phyloP scores from a whole-genome alignment of 1,284 basidiomycete species.

The Tilletia horrida region DNA sequence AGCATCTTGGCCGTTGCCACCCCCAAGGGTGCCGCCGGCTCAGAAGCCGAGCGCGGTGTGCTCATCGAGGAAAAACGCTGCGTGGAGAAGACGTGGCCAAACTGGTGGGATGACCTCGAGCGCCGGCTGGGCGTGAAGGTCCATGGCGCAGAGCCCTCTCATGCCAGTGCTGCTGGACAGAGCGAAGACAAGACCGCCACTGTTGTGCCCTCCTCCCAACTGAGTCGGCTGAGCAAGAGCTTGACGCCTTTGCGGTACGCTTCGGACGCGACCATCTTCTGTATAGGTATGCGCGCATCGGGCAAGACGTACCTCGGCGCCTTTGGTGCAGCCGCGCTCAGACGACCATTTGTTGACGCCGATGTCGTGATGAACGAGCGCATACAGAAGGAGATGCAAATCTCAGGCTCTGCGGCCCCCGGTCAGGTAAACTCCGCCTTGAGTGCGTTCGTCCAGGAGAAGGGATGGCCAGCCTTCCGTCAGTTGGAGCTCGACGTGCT shows the following conservation, averaged over 20 bases:
- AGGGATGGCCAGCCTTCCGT: constrained; percentile 77
- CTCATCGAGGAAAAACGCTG: constrained; percentile 93
- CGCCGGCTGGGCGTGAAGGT: constrained; percentile 92
- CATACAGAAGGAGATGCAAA: not conserved
- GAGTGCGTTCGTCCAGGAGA: constrained; percentile 71
- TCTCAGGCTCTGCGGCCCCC: not conserved
- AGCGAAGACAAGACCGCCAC: constrained; percentile 15
- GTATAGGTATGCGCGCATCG: constrained; percentile 95
- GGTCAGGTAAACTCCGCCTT: constrained; percentile 60
- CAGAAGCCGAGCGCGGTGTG: constrained; percentile 59
- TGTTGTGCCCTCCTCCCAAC: constrained; percentile 21
- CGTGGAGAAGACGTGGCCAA: constrained; percentile 99
- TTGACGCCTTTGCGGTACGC: constrained; percentile 52
- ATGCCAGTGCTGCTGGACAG: constrained; percentile 18
- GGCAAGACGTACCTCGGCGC: constrained; percentile 88
- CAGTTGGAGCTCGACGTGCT: constrained; percentile 56
- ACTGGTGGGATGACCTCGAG: constrained; percentile 98
- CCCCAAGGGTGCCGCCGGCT: constrained; percentile 57
- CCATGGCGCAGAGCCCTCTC: constrained; percentile 63
- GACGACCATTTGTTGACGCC: constrained; percentile 80
- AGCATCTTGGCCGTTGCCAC: constrained; percentile 73
- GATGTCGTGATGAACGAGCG: constrained; percentile 74
- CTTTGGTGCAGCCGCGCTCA: constrained; percentile 71
- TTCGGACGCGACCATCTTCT: constrained; percentile 68
- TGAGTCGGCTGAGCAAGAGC: constrained; percentile 25